A percentile compares a stretch with the other conserved stretches of the same genome.
These are phyloP conservation scores for Stephania yunnanensis DNA, from an alignment of 164 flowering plant genomes.

Conservation along the genomic window DNA sequence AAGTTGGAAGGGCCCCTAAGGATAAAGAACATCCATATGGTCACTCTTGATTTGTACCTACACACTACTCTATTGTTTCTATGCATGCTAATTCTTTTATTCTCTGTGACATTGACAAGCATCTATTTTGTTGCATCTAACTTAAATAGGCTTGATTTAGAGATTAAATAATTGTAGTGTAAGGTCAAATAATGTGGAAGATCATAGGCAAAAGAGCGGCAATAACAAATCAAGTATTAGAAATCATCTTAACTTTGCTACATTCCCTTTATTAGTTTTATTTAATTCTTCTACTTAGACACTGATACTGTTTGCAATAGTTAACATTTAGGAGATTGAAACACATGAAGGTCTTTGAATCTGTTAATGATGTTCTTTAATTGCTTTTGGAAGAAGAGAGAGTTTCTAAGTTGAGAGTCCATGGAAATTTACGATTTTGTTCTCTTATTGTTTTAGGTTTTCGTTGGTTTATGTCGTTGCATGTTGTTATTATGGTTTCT, in stretches of 20 bases:
- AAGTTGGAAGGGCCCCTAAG: constrained; percentile 79
- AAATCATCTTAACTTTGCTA: background rate
- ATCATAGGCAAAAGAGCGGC: background rate
- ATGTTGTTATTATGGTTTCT: no score
- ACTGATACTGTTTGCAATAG: background rate
- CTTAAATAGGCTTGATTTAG: background rate
- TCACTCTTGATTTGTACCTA: constrained; percentile 54
- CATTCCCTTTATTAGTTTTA: background rate
- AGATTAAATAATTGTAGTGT: background rate
- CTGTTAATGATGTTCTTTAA: no score
- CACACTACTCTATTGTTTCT: constrained; percentile 29
- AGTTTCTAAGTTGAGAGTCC: no score
- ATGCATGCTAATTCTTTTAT: constrained; percentile 16
- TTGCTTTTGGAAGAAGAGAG: no score
- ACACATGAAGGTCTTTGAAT: no score
- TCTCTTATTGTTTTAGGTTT: no score
- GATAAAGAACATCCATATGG: constrained; percentile 99
- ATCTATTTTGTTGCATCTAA: background rate
- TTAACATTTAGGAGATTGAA: background rate
- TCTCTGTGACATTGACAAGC: background rate
- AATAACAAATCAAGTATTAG: background rate
- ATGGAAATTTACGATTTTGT: no score
- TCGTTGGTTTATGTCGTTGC: no score
- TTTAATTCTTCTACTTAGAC: background rate
- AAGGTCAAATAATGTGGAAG: background rate